These are phyloP conservation scores for Podaxis sp. DNA, from an alignment of 768 basidiomycete genomes.

Conservation along the genomic window DNA sequence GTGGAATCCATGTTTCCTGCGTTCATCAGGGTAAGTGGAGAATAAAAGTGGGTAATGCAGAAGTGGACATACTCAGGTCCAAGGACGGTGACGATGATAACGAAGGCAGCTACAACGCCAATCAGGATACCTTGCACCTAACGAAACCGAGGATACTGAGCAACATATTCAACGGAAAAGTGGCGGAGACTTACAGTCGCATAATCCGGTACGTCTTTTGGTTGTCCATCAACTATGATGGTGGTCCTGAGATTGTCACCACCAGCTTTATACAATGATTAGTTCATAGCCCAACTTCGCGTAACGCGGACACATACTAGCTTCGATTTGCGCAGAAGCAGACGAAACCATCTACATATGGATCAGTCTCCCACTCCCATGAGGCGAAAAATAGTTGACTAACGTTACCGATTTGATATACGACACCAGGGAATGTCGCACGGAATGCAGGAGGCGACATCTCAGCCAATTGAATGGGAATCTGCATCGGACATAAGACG, in stretches of 20 bases:
- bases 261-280: constrained; percentile 44
- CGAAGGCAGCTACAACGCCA: constrained; percentile 76
- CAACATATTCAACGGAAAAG: constrained; percentile 5
- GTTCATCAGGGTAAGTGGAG: background rate
- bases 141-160: constrained; percentile 14
- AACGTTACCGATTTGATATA: constrained; percentile 81
- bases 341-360: constrained; percentile 55
- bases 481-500: constrained; percentile 31
- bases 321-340: constrained; percentile 80
- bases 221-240: constrained; percentile 42
- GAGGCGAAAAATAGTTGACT: constrained; percentile 24
- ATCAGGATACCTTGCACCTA: constrained; percentile 86
- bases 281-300: constrained; percentile 20
- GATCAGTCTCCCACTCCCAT: background rate
- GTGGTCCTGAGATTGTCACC: constrained; percentile 56
- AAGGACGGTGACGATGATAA: constrained; percentile 72
- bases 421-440: constrained; percentile 83
- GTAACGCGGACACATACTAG: constrained; percentile 40
- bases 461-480: constrained; percentile 80
- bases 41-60: background rate
- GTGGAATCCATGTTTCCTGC: constrained; percentile 70
- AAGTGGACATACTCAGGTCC: constrained; percentile 64
- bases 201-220: constrained; percentile 41
- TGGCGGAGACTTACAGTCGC: constrained; percentile 13
- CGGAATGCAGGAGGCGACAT: constrained; percentile 88